Base-by-base conservation (phyloP, 2,329 filamentous ascomycete species). In the Cladophialophora chaetospira region DNA sequence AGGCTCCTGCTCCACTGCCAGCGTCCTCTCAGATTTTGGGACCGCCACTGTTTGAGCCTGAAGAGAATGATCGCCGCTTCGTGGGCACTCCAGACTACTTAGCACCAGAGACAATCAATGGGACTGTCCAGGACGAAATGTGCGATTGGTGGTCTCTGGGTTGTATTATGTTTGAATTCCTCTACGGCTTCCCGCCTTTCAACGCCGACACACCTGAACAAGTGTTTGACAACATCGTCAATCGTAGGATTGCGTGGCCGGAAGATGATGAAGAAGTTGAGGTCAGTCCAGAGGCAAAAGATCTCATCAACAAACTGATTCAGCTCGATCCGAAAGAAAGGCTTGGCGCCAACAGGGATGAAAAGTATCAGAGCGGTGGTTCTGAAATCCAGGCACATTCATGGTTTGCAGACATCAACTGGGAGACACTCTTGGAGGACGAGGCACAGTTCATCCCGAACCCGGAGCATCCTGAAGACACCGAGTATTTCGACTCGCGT, bases 141-240 rank as follows among this genome's bases (percentile, higher is more conserved):
- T 97, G 94, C 70, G 94, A 99, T 84, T 99, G 94, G 94, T 99
- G 94, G 94, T 97, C 94, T 19, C 82, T 99, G n/a, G 94, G 94
- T 0, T 99, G 95, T 71, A 97, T 99, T 66, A 78, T 97, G 73
- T 99, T 97, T 67, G 94, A 99, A 68, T 97, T 96, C 64, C 77
- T 99, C 2, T 97, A 90, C 68, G 94, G 94, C 1, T 88, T 90
- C 56, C 94, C 94, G 0, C 94, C 94, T 0, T 99, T 99, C 72
- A 91, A 97, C 71, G 94, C 91, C 1, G 79, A 82, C 17, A 91
- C 92, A 45, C 91, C 94, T 0, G 94, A 99, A 66, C 82, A 94
- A 66, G 94, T 99, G 1, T 99, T 99, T 69, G 90, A 97, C 66
- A 99, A 99, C 67, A 99, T 99, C 60, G 77, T 99, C 33, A 86